Conservation (phyloP, 2,329 filamentous ascomycete species). For the Acephala macrosclerotiorum region DNA sequence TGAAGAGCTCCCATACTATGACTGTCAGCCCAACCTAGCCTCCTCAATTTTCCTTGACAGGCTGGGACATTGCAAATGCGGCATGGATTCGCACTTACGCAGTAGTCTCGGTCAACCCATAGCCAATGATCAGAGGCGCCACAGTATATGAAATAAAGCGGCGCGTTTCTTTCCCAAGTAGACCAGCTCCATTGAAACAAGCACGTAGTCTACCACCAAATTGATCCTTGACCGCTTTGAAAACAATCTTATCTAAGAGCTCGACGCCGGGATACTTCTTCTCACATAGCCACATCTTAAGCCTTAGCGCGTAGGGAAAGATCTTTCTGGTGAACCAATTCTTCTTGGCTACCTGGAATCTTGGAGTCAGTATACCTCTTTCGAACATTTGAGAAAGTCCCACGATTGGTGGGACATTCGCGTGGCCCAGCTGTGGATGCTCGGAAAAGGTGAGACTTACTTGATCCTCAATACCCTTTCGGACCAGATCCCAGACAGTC, state of each 20-base stretch:
- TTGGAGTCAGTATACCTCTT: too few species aligned
- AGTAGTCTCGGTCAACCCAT: constrained; percentile 87
- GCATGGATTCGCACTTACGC: constrained; percentile 58
- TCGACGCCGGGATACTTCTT: constrained; percentile 67
- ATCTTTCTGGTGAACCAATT: constrained; percentile 59
- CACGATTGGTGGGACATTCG: too few species aligned
- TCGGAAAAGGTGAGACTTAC: too few species aligned
- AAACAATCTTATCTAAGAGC: constrained; percentile 81
- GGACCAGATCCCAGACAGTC: constrained; percentile 95
- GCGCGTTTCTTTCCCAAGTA: constrained; percentile 84
- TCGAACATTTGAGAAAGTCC: too few species aligned
- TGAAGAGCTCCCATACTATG: constrained; percentile 78
- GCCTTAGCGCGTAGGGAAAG: constrained; percentile 71
- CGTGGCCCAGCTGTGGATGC: too few species aligned
- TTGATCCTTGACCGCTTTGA: constrained; percentile 86
- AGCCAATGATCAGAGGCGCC: constrained; percentile 90
- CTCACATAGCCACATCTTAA: constrained; percentile 62
- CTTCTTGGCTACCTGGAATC: background rate
- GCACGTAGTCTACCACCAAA: constrained; percentile 88
- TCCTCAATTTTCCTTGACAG: too few species aligned
- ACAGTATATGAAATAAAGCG: constrained; percentile 89
- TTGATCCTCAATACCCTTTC: constrained; percentile 69
- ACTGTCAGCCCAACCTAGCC: constrained; percentile 55
- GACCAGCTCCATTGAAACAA: constrained; percentile 91
- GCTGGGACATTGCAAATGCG: too few species aligned